A percentile compares a stretch with the other conserved stretches of the same genome.
These are phyloP conservation scores for Boletales sp. DNA, from an alignment of 768 basidiomycete species.

Conservation along the genomic window DNA sequence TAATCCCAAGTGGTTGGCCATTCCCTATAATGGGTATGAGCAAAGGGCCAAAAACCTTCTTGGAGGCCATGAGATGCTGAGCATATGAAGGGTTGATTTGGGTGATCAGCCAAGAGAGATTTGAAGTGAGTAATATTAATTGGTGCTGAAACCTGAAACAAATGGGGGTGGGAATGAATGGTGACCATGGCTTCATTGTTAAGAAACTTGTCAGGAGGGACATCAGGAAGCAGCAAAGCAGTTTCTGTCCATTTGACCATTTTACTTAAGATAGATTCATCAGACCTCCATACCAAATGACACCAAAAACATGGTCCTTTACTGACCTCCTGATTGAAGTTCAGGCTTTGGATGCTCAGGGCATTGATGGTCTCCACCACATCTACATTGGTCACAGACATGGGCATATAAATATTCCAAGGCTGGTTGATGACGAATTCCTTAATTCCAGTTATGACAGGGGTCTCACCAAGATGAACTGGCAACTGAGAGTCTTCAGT, in stretches of 20 bases:
- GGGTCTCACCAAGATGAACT: too few relatives aligned
- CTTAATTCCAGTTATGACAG: conserved; percentile 1
- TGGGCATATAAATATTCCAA: background rate
- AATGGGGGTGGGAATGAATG: conserved; percentile 14
- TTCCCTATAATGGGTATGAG: conserved; percentile 17
- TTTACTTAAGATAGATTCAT: background rate
- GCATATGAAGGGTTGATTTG: conserved; percentile 35
- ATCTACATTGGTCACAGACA: background rate
- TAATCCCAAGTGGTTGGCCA: background rate
- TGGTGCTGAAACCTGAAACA: conserved; percentile 37
- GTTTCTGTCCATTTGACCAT: background rate
- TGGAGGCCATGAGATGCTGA: conserved; percentile 30
- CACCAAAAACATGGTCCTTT: background rate
- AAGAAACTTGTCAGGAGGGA: background rate
- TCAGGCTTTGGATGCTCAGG: background rate
- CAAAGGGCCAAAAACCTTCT: conserved; percentile 46
- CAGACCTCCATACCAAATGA: background rate
- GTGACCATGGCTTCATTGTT: background rate
- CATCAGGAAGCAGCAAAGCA: background rate
- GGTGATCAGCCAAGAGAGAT: conserved; percentile 28
- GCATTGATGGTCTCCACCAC: background rate
- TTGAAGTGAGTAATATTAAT: conserved; percentile 34
- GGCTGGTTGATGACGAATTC: background rate
- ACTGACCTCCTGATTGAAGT: background rate
- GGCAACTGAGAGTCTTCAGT: too few relatives aligned